Evolutionary conservation across 202 grass and related monocot genomes (phyloP).

Genomic region (Zoysia matrella): DNA sequence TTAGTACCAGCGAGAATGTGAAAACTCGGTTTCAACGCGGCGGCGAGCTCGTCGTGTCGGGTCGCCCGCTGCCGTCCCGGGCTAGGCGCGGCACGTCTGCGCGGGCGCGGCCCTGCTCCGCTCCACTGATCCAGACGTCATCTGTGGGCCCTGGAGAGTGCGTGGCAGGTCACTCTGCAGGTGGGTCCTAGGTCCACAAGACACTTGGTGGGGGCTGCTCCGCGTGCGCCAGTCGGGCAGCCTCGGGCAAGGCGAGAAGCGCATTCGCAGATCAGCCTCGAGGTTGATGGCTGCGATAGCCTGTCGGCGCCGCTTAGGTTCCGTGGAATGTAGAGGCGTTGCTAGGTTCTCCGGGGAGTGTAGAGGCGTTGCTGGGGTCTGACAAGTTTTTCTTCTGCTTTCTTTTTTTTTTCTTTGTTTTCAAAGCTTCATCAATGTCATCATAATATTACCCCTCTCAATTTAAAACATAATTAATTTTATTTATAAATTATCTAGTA

Average conservation of each 20-base stretch:
- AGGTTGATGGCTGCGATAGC: neutral
- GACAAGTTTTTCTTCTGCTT: no score
- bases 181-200: neutral
- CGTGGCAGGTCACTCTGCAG: neutral
- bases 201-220: neutral
- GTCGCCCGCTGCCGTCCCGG: neutral
- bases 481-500: no score
- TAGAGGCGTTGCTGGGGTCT: no score
- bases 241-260: constrained; percentile 46
- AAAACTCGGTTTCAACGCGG: neutral
- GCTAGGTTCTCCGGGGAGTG: neutral
- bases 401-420: no score
- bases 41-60: neutral
- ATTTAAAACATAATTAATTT: no score
- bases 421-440: no score
- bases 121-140: no score
- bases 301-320: constrained; percentile 1
- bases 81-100: no score
- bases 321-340: constrained; percentile 19
- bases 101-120: no score
- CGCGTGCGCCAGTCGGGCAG: neutral
- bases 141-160: neutral
- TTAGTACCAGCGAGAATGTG: no score
- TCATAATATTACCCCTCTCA: no score
- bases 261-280: constrained; percentile 42